phyloP scores from a whole-genome alignment of 2,329 filamentous ascomycete genomes.

The Beauveria rudraprayagi region DNA sequence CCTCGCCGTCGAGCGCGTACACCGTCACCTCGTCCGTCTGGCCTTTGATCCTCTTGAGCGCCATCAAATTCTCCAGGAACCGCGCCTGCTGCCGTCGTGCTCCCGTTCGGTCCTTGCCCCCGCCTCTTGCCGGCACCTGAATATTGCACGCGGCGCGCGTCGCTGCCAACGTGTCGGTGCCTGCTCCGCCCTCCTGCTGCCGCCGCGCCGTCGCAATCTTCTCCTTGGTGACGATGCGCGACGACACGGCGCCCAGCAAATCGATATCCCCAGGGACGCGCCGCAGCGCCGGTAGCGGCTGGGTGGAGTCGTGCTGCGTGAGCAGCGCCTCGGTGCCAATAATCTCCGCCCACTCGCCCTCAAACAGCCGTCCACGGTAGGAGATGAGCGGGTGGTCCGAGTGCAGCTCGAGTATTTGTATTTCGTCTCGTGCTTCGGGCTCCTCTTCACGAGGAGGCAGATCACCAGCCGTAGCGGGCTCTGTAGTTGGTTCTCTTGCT shows the following conservation, averaged over 20 bases:
- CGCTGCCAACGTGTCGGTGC: slow-evolving; percentile 24
- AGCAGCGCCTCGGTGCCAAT: slow-evolving; percentile 76
- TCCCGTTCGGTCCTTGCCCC: slow-evolving; percentile 38
- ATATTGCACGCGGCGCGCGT: slow-evolving; percentile 37
- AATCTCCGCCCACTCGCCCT: slow-evolving; percentile 72
- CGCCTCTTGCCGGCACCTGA: slow-evolving; percentile 28
- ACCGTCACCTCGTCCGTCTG: slow-evolving; percentile 60
- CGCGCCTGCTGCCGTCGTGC: slow-evolving; percentile 40
- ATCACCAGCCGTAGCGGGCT: slow-evolving; percentile 6
- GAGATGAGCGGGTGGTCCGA: slow-evolving; percentile 67
- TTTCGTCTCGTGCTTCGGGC: slow-evolving; percentile 27
- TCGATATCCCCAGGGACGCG: slow-evolving; percentile 46
- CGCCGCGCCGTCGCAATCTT: slow-evolving; percentile 46
- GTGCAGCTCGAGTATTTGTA: slow-evolving; percentile 82
- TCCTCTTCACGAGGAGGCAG: slow-evolving; percentile 9
- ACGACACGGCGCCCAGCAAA: slow-evolving; percentile 61
- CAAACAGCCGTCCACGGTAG: slow-evolving; percentile 70
- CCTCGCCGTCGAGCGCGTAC: slow-evolving; percentile 38
- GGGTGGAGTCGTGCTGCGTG: slow-evolving; percentile 52
- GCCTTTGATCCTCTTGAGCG: slow-evolving; percentile 54
- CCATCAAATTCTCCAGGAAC: slow-evolving; percentile 60
- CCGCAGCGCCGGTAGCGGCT: slow-evolving; percentile 38
- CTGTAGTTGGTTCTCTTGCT: slow-evolving; percentile 4
- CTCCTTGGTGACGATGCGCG: slow-evolving; percentile 61
- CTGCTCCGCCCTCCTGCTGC: slow-evolving; percentile 20